A percentile compares a stretch with the other conserved stretches of the same genome.
Conservation (phyloP, 2,329 filamentous ascomycete species). For the Conoideocrella luteorostrata region DNA sequence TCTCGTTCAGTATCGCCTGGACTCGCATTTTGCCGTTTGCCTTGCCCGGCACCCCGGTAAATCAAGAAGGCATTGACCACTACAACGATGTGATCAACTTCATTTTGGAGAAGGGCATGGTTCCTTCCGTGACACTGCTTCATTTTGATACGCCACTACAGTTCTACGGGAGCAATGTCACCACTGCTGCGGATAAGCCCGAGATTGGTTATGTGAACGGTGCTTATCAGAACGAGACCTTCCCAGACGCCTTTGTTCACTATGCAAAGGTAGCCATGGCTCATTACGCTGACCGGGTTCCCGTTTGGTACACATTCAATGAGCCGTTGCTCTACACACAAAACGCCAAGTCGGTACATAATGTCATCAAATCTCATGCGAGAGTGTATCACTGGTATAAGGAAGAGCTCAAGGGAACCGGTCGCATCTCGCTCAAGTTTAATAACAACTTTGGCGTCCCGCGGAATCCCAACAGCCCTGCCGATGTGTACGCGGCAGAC, state of each 20-base stretch:
- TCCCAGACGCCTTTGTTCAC: constrained; percentile 44
- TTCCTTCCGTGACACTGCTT: constrained; percentile 40
- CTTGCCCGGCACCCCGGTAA: constrained; percentile 42
- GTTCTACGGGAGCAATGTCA: constrained; percentile 31
- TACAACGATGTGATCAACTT: constrained; percentile 49
- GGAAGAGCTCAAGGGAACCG: constrained; percentile 43
- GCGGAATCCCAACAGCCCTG: constrained; percentile 28
- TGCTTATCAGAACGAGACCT: constrained; percentile 38
- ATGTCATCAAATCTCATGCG: constrained; percentile 42
- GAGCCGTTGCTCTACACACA: constrained; percentile 38
- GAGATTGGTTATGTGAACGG: constrained; percentile 34
- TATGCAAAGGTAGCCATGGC: constrained; percentile 47
- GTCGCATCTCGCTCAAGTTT: constrained; percentile 43
- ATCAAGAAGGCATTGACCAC: constrained; percentile 42
- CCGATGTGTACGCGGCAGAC: constrained; percentile 37
- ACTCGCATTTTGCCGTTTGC: constrained; percentile 46
- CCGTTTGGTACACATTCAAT: constrained; percentile 48
- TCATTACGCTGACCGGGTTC: constrained; percentile 44
- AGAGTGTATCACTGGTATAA: constrained; percentile 47
- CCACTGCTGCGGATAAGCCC: constrained; percentile 15
- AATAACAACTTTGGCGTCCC: constrained; percentile 46
- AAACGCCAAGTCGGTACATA: constrained; percentile 32
- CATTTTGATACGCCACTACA: constrained; percentile 43
- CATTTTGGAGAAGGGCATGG: constrained; percentile 41
- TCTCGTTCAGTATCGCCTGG: constrained; percentile 48